Evolutionary conservation across 306 rosid species (phyloP).

Genomic region (Quercus ilex): DNA sequence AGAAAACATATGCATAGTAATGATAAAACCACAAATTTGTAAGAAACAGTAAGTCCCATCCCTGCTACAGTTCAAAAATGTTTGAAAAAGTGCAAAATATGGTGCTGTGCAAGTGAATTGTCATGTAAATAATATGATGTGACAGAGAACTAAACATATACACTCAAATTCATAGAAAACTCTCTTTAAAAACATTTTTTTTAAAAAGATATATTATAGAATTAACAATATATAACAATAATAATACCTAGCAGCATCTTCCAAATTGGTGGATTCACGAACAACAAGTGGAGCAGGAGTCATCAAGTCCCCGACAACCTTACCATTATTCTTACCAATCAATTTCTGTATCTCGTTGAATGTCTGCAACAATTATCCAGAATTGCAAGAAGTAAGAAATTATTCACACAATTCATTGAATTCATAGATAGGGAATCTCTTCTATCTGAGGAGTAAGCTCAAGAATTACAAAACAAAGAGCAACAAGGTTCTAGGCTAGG

Average conservation of each 20-base stretch:
- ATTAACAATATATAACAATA: constrained; percentile 3
- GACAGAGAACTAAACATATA: not conserved
- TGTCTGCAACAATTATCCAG: constrained; percentile 57
- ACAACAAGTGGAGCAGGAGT: constrained; percentile 90
- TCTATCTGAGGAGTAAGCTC: constrained; percentile 7
- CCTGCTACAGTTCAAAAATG: too few relatives aligned
- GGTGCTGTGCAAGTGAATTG: not conserved
- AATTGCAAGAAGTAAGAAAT: constrained; percentile 28
- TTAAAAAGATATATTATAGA: not conserved
- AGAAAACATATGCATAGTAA: not conserved
- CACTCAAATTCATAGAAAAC: not conserved
- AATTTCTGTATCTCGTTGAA: constrained; percentile 84
- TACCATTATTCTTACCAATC: constrained; percentile 79
- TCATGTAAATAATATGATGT: not conserved
- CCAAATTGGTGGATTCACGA: constrained; percentile 68
- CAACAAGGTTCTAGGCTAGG: constrained; percentile 1
- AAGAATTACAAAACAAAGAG: not conserved
- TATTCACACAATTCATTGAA: not conserved
- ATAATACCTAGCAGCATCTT: constrained; percentile 80
- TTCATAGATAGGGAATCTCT: not conserved
- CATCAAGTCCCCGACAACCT: constrained; percentile 97
- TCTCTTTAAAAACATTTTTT: not conserved
- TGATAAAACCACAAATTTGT: not conserved
- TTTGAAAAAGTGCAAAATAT: too few relatives aligned
- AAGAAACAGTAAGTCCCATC: not conserved